Percentiles rank a stretch among this genome's conserved stretches.
phyloP scores from a whole-genome alignment of 805 yeast genomes.

The Candida ipomoeae region DNA sequence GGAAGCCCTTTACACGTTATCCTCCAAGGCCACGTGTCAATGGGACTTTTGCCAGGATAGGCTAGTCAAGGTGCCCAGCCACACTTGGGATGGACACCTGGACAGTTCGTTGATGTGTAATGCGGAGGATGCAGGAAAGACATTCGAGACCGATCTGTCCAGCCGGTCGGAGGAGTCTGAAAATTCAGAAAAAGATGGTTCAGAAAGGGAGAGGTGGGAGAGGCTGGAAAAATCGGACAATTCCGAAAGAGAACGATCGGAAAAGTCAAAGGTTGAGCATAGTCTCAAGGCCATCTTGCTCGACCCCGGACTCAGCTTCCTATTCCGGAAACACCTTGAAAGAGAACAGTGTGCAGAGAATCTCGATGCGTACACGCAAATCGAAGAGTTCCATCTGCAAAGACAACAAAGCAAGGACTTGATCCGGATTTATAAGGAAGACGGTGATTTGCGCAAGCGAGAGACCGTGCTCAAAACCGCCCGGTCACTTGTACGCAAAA shows the following conservation, averaged over 20 bases:
- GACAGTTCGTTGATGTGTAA: neutral
- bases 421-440: constrained; percentile 7
- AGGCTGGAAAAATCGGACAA: neutral
- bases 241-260: neutral
- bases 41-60: neutral
- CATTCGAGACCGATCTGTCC: neutral
- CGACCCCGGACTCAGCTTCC: constrained; percentile 73
- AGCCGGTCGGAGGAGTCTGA: neutral
- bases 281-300: constrained; percentile 40
- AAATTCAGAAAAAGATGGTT: neutral
- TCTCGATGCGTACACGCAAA: constrained; percentile 62
- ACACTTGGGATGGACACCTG: neutral
- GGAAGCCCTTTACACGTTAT: constrained; percentile 40
- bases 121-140: neutral
- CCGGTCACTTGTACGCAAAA: constrained; percentile 44
- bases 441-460: constrained; percentile 16
- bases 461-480: constrained; percentile 10
- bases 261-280: neutral
- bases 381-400: constrained; percentile 48
- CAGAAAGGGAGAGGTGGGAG: neutral
- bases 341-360: constrained; percentile 70
- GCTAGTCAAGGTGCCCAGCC: neutral
- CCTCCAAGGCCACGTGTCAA: constrained; percentile 2
- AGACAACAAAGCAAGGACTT: constrained; percentile 42
- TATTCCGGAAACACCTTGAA: constrained; percentile 64